These are phyloP conservation scores for Jacaranda mimosifolia DNA, from an alignment of 257 asterid species.

Conservation along the genomic window DNA sequence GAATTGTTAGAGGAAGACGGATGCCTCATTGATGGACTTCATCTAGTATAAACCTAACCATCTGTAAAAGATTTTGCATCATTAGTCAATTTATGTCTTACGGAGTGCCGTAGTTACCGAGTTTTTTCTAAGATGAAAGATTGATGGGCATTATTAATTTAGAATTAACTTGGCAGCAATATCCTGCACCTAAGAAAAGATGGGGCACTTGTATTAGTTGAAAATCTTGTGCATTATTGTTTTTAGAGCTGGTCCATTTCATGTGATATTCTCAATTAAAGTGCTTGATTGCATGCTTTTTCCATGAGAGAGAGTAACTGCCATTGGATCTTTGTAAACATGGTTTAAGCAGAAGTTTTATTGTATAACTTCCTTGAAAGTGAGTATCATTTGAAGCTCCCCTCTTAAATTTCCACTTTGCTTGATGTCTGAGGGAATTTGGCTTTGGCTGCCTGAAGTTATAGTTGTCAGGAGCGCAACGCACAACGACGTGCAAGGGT, in stretches of 20 bases:
- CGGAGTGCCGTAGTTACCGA: background rate
- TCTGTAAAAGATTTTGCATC: background rate
- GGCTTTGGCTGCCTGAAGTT: background rate
- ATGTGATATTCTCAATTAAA: background rate
- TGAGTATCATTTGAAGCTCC: background rate
- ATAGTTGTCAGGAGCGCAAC: no score
- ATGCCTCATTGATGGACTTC: background rate
- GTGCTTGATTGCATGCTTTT: conserved; percentile 9
- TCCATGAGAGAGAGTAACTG: background rate
- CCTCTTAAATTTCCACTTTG: background rate
- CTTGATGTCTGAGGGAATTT: background rate
- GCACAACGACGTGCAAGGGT: no score
- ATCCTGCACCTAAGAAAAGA: background rate
- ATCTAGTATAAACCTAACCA: background rate
- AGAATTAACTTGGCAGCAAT: background rate
- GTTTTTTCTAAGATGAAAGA: background rate
- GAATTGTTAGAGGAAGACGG: background rate
- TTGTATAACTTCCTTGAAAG: background rate
- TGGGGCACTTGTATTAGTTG: background rate
- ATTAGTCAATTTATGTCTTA: background rate
- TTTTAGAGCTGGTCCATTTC: background rate
- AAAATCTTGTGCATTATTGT: conserved; percentile 4
- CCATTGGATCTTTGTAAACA: background rate
- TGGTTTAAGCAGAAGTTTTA: background rate
- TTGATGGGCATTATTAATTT: background rate